These are phyloP conservation scores for Chrysanthemum seticuspe DNA, from an alignment of 129 eudicot species.

Conservation along the genomic window DNA sequence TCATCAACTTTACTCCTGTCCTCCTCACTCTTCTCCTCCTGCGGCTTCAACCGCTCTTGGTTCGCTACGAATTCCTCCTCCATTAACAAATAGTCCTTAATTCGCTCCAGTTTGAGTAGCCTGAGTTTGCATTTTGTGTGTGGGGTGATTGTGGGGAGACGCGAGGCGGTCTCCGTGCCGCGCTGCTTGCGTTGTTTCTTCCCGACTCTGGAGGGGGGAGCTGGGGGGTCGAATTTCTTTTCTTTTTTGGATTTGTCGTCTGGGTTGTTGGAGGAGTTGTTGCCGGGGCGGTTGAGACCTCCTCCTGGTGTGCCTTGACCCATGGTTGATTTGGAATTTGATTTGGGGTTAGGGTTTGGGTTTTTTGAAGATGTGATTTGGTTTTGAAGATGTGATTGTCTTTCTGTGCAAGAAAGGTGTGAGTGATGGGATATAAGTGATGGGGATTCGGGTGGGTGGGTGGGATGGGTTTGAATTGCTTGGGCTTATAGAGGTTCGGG, in stretches of 20 bases:
- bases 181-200: slow-evolving; percentile 88
- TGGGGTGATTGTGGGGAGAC: slow-evolving; percentile 85
- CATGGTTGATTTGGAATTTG: slow-evolving; percentile 33
- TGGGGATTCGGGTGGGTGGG: background rate
- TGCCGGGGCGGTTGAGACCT: slow-evolving; percentile 66
- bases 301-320: slow-evolving; percentile 97
- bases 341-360: background rate
- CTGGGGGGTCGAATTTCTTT: slow-evolving; percentile 89
- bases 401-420: background rate
- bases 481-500: no score
- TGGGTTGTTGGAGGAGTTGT: slow-evolving; percentile 51
- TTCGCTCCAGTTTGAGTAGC: slow-evolving; percentile 67
- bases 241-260: slow-evolving; percentile 76
- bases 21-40: slow-evolving; percentile 94
- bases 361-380: background rate
- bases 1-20: slow-evolving; percentile 91
- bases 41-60: slow-evolving; percentile 91
- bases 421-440: background rate
- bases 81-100: slow-evolving; percentile 86
- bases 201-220: slow-evolving; percentile 90
- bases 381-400: background rate
- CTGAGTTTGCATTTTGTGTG: slow-evolving; percentile 77
- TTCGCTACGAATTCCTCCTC: slow-evolving; percentile 94
- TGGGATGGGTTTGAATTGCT: background rate
- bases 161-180: slow-evolving; percentile 88